A percentile compares a stretch with the other conserved stretches of the same genome.
Evolutionary conservation across 2,329 filamentous ascomycete species (phyloP).

Genomic region (Chaetomium sp.): DNA sequence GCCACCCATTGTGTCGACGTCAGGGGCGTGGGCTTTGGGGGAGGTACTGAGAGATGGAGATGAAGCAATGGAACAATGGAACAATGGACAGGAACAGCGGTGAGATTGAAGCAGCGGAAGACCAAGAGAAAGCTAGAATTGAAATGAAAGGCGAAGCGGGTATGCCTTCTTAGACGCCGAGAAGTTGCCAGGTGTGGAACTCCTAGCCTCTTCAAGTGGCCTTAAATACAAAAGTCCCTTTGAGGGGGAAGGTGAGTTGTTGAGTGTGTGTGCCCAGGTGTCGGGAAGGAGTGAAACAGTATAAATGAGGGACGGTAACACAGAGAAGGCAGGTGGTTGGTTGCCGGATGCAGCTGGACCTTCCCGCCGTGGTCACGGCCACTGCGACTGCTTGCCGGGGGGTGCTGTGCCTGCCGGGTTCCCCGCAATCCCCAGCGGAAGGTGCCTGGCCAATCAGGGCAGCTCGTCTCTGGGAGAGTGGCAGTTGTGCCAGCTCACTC

Average conservation of each 20-base stretch:
- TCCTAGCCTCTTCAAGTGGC: background rate
- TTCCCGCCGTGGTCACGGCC: slow-evolving; percentile 12
- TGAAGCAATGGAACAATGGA: background rate
- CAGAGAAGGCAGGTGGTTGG: slow-evolving; percentile 23
- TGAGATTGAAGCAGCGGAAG: background rate
- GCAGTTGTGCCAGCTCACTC: background rate
- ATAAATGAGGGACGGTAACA: slow-evolving; percentile 11
- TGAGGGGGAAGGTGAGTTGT: background rate
- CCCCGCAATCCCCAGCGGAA: slow-evolving; percentile 10
- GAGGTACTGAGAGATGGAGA: background rate
- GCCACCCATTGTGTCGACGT: slow-evolving; percentile 48
- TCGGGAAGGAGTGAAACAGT: slow-evolving; percentile 9
- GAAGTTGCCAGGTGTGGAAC: no score
- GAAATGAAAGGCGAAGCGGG: background rate
- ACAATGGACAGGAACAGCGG: background rate
- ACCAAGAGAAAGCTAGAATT: background rate
- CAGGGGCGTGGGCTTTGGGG: background rate
- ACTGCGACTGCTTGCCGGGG: slow-evolving; percentile 2
- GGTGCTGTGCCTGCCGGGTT: slow-evolving; percentile 19
- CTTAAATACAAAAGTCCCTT: background rate
- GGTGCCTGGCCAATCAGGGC: slow-evolving; percentile 1
- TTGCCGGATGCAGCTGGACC: slow-evolving; percentile 24
- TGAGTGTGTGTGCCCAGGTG: background rate
- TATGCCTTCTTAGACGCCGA: background rate
- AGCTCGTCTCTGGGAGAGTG: background rate